Conservation (phyloP, 352 stramenopile species). For the Globisporangium orthogonon region DNA sequence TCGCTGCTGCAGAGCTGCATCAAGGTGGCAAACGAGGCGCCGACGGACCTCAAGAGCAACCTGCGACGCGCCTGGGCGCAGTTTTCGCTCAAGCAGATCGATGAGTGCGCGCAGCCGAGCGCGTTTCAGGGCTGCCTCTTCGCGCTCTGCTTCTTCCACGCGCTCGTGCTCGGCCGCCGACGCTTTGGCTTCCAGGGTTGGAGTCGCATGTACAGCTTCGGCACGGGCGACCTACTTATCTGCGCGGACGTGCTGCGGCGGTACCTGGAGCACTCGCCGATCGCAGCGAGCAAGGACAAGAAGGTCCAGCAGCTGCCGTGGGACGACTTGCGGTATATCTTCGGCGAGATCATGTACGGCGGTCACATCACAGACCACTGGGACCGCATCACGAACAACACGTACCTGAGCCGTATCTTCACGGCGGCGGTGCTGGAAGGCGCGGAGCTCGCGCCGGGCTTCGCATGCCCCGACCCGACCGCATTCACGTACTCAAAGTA, state of each 20-base stretch:
- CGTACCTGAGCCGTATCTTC: conserved; percentile 64
- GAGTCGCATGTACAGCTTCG: conserved; percentile 92
- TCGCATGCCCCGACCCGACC: conserved; percentile 71
- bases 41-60: conserved; percentile 79
- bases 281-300: conserved; percentile 8
- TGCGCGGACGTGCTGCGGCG: conserved; percentile 75
- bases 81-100: conserved; percentile 77
- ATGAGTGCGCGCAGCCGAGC: conserved; percentile 54
- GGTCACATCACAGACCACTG: conserved; percentile 83
- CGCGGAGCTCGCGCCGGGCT: conserved; percentile 58
- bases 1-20: conserved; percentile 83
- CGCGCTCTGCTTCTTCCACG: conserved; percentile 93
- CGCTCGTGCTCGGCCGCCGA: conserved; percentile 84
- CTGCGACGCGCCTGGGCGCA: conserved; percentile 69
- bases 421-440: conserved; percentile 46
- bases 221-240: conserved; percentile 92
- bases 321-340: conserved; percentile 88
- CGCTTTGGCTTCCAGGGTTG: conserved; percentile 91
- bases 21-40: conserved; percentile 82
- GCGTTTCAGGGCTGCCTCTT: conserved; percentile 93
- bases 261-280: conserved; percentile 42
- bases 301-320: conserved; percentile 42
- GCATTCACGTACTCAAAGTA: conserved; percentile 92
- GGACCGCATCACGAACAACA: conserved; percentile 80
- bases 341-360: conserved; percentile 92